Evolutionary conservation across 106 monocot genomes (phyloP), one percentile per base, ranked within the genome.

Genomic region (Platanthera zijinensis): DNA sequence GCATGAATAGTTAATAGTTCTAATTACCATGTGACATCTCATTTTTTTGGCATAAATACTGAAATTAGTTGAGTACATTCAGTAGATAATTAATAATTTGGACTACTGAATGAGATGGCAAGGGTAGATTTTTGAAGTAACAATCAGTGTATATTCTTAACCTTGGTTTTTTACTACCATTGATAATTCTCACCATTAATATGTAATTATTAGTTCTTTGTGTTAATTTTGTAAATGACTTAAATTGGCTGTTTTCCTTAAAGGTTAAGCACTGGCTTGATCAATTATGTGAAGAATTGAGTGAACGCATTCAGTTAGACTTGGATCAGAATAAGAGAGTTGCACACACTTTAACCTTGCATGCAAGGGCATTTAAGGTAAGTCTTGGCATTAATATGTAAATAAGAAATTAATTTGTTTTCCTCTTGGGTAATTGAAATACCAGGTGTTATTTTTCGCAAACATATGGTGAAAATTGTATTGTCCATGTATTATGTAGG

Each of bases 281-380:
- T 86, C 89, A 89, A 85, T 84, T 99, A 10, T 99, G 87, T 82
- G 97, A 94, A 66, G 97, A 99, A 83, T 72, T 99, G 62, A 94
- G 86, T 78, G 97, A 94, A 80, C 85, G 97, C 18, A 74, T 99
- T 69, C 91, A 99, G 78, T 77, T 78, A 71, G 97, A 99, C 63
- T 86, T 89, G 76, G 85, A 94, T 51, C 89, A 92, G 76, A 92
- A 99, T 80, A 94, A 81, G 76, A 80, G 94, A 47, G 73, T 90
- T 78, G 91, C 91, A 78, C 91, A 90, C 63, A 99, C 89, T 25
- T 79, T 99, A 61, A 94, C 94, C 21, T 73, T 99, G 48, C 89
- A 99, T 84, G 92, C 90, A 18, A 76, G 66, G 47, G 94, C 92
- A 85, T 90, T 82, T 79, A 92, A 86, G 88, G 97, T 92, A 85